These are phyloP conservation scores for Rhizoctonia solani DNA, from an alignment of 1,284 basidiomycete genomes.

Conservation along the genomic window DNA sequence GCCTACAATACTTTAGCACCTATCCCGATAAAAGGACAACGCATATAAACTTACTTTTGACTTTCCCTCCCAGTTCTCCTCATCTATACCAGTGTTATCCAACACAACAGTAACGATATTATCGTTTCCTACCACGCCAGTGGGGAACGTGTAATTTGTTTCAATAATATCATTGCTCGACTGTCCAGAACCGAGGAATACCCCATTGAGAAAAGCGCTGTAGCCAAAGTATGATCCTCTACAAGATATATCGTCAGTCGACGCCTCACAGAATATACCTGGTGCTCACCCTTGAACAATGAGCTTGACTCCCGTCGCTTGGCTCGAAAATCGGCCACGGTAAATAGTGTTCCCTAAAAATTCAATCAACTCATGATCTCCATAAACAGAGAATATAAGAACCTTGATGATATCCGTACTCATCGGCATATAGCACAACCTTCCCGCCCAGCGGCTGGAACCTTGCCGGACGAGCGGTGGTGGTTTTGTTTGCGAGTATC, in stretches of 20 bases:
- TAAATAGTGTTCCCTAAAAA: constrained; percentile 45
- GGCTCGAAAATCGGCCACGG: constrained; percentile 53
- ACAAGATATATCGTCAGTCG: background rate
- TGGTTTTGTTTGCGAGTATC: constrained; percentile 51
- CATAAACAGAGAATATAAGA: background rate
- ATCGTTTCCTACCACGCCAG: constrained; percentile 45
- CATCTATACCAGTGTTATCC: constrained; percentile 45
- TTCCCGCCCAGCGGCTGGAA: constrained; percentile 49
- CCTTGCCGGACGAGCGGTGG: constrained; percentile 47
- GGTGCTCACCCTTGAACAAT: constrained; percentile 53
- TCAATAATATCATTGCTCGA: constrained; percentile 39
- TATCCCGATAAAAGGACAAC: background rate
- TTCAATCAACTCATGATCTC: background rate
- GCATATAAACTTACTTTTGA: constrained; percentile 44
- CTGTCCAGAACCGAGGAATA: constrained; percentile 53
- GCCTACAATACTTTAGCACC: constrained; percentile 42
- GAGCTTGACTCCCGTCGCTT: constrained; percentile 50
- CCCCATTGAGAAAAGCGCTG: constrained; percentile 52
- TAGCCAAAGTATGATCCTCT: constrained; percentile 54
- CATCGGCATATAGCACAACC: constrained; percentile 49
- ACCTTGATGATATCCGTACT: constrained; percentile 52
- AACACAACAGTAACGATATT: constrained; percentile 47
- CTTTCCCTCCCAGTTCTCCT: constrained; percentile 41
- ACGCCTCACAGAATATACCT: background rate
- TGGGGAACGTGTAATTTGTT: constrained; percentile 43